Percentiles rank a stretch among this genome's conserved stretches.
Conservation (phyloP, 305 asterid genomes). For the Fraxinus sp. region DNA sequence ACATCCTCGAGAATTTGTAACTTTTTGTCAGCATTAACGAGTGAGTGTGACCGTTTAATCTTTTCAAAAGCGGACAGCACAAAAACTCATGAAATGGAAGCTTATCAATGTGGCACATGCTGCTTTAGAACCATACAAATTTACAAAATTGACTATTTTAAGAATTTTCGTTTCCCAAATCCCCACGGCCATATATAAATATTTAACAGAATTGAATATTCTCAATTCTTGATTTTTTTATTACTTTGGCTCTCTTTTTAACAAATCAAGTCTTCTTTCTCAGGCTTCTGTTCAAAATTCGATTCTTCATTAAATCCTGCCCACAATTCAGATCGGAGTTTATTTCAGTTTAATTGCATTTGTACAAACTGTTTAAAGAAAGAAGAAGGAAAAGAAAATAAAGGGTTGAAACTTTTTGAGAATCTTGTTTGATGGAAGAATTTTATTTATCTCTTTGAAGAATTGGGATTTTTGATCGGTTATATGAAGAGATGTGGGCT, state of each 20-base stretch:
- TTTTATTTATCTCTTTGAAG: not conserved
- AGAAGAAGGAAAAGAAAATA: slow-evolving; percentile 3
- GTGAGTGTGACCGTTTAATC: not conserved
- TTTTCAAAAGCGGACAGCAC: slow-evolving; percentile 1
- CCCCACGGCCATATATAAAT: not conserved
- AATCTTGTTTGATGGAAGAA: slow-evolving; percentile 26
- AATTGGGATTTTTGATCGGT: slow-evolving; percentile 29
- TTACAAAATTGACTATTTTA: slow-evolving; percentile 18
- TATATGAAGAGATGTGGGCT: slow-evolving; percentile 38
- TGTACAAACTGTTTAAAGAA: not conserved
- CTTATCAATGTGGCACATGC: not conserved
- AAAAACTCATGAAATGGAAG: slow-evolving; percentile 16
- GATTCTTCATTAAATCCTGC: slow-evolving; percentile 19
- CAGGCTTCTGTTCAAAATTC: slow-evolving; percentile 32
- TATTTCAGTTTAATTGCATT: not conserved
- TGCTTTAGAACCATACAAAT: not conserved
- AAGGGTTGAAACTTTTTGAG: slow-evolving; percentile 10
- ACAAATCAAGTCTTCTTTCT: slow-evolving; percentile 29
- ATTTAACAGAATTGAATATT: not conserved
- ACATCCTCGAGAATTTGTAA: not conserved
- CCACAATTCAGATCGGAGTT: not conserved
- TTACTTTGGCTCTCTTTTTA: not conserved
- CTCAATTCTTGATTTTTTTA: not conserved
- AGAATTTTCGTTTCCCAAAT: slow-evolving; percentile 24
- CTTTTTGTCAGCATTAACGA: not conserved